phyloP scores from a whole-genome alignment of 1,284 basidiomycete species.

The Ceratobasidium sp. region DNA sequence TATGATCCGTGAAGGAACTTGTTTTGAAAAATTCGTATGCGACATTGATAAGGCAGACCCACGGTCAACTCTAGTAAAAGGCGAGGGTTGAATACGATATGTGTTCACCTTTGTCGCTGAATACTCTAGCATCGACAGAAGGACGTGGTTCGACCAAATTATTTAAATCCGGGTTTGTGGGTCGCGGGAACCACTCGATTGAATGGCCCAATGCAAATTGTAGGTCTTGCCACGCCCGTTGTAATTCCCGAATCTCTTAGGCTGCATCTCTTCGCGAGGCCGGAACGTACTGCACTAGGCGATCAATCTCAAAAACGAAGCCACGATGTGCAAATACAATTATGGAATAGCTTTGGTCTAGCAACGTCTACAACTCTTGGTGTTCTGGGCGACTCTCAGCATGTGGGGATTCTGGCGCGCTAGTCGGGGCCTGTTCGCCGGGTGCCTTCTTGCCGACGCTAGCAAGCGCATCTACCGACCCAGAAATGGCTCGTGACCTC shows the following conservation, averaged over 20 bases:
- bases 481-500: slow-evolving; percentile 70
- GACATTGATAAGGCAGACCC: slow-evolving; percentile 43
- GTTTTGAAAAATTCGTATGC: slow-evolving; percentile 44
- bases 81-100: slow-evolving; percentile 46
- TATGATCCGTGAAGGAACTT: slow-evolving; percentile 7
- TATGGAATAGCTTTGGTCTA: slow-evolving; percentile 7
- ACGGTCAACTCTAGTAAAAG: slow-evolving; percentile 47
- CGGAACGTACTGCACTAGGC: neutral
- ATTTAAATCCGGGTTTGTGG: slow-evolving; percentile 46
- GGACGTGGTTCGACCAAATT: neutral
- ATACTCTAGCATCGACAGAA: neutral
- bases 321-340: slow-evolving; percentile 15
- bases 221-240: too few relatives aligned
- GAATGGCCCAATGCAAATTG: too few relatives aligned
- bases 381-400: slow-evolving; percentile 20
- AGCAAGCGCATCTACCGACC: slow-evolving; percentile 79
- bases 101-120: slow-evolving; percentile 46
- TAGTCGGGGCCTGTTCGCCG: slow-evolving; percentile 1
- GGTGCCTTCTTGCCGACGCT: slow-evolving; percentile 34
- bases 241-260: too few relatives aligned
- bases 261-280: too few relatives aligned
- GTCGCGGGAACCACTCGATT: too few relatives aligned
- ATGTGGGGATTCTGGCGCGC: neutral
- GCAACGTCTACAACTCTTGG: slow-evolving; percentile 26
- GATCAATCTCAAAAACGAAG: neutral